Conservation (phyloP, 73 alveolate species). For the Stentor coeruleus region DNA sequence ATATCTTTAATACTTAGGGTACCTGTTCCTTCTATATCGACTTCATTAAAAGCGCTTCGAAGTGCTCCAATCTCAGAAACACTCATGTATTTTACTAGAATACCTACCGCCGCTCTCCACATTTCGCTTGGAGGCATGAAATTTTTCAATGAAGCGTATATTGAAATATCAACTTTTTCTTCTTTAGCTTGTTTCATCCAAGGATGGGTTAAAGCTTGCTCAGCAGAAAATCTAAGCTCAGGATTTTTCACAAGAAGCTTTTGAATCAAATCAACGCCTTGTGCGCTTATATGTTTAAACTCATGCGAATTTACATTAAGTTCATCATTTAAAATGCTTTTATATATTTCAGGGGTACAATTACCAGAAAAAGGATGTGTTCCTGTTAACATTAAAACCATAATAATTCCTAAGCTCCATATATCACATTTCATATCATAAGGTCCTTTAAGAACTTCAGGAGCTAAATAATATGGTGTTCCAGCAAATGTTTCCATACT, state of each 20-base stretch:
- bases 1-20: neutral
- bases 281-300: constrained; percentile 34
- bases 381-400: constrained; percentile 76
- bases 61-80: neutral
- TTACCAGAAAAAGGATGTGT: constrained; percentile 83
- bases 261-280: constrained; percentile 58
- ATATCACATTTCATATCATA: constrained; percentile 84
- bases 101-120: neutral
- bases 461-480: constrained; percentile 93
- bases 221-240: constrained; percentile 61
- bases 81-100: neutral
- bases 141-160: neutral
- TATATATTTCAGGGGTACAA: constrained; percentile 65
- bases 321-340: constrained; percentile 47
- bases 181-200: constrained; percentile 15
- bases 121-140: neutral
- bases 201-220: constrained; percentile 34
- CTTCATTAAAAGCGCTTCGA: neutral
- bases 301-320: constrained; percentile 36
- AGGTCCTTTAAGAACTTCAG: constrained; percentile 86
- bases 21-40: neutral
- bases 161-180: neutral
- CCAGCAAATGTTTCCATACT: constrained; percentile 86
- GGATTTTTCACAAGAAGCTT: constrained; percentile 77
- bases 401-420: constrained; percentile 84